These are phyloP conservation scores for Vaucheria bursata DNA, from an alignment of 352 stramenopile species.

Conservation along the genomic window DNA sequence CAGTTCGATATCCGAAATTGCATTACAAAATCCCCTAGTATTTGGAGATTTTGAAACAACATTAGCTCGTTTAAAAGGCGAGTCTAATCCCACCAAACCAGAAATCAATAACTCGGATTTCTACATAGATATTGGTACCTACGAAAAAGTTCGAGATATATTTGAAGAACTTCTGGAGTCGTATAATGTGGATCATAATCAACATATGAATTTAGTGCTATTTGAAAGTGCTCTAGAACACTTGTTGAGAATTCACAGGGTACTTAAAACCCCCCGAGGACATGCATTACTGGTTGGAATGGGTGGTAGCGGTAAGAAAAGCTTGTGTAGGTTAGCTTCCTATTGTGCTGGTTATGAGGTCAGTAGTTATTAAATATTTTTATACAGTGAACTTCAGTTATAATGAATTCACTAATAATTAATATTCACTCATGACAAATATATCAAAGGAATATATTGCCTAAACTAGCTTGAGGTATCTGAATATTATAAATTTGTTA, in stretches of 20 bases:
- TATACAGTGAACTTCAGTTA: too few species aligned
- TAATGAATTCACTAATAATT: too few species aligned
- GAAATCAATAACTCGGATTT: too few species aligned
- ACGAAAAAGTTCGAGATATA: slow-evolving; percentile 72
- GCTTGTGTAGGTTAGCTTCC: slow-evolving; percentile 72
- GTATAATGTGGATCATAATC: slow-evolving; percentile 81
- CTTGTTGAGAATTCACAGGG: slow-evolving; percentile 76
- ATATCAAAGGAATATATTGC: too few species aligned
- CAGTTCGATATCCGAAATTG: slow-evolving; percentile 55
- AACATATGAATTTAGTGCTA: slow-evolving; percentile 84
- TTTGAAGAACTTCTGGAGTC: slow-evolving; percentile 84
- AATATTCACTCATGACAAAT: too few species aligned
- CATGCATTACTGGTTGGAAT: slow-evolving; percentile 85
- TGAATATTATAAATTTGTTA: too few species aligned
- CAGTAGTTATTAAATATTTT: too few species aligned
- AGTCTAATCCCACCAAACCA: too few species aligned
- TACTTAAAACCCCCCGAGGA: slow-evolving; percentile 77
- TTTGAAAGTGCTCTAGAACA: slow-evolving; percentile 91
- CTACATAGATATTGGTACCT: slow-evolving; percentile 84
- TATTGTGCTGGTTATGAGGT: slow-evolving; percentile 80
- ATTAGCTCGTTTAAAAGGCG: too few species aligned
- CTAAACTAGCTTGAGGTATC: too few species aligned
- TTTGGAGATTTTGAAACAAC: slow-evolving; percentile 77
- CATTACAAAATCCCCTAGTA: slow-evolving; percentile 67
- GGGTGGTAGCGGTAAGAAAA: slow-evolving; percentile 85